Conservation (phyloP, 371 early-diverging fungal species). For the Apophysomyces elegans region DNA sequence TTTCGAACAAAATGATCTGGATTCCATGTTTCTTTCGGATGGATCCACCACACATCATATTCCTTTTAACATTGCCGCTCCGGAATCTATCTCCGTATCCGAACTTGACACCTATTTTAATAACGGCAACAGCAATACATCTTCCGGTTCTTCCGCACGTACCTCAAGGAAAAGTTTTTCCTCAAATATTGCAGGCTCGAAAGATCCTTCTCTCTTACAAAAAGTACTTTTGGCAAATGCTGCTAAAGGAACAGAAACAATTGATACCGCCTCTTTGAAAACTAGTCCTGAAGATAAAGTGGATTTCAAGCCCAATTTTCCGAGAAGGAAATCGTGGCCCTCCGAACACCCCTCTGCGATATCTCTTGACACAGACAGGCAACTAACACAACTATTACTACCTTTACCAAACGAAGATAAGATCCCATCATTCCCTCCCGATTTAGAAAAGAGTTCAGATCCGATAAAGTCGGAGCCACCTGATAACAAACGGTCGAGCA, state of each 20-base stretch:
- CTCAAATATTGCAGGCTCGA: conserved; percentile 12
- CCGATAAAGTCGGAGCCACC: neutral
- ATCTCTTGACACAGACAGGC: neutral
- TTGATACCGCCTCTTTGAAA: neutral
- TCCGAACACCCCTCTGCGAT: neutral
- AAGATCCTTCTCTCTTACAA: conserved; percentile 37
- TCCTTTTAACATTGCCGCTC: conserved; percentile 45
- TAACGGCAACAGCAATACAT: conserved; percentile 13
- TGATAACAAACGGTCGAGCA: neutral
- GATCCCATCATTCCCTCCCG: neutral
- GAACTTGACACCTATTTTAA: conserved; percentile 53
- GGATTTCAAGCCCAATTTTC: neutral
- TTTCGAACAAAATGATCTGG: conserved; percentile 52
- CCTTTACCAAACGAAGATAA: neutral
- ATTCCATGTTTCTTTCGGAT: conserved; percentile 44
- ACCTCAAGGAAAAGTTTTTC: conserved; percentile 25
- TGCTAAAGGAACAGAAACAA: conserved; percentile 8
- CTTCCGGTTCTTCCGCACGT: conserved; percentile 20
- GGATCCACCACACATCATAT: conserved; percentile 27
- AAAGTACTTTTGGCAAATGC: conserved; percentile 35
- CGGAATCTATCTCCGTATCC: conserved; percentile 51
- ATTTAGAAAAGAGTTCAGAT: neutral
- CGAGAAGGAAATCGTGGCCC: conserved; percentile 27
- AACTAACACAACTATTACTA: neutral
- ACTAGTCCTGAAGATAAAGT: neutral